Percentiles rank a stretch among this genome's conserved stretches.
Conservation (phyloP, 2,329 filamentous ascomycete species). For the Sporothrix mexicana region DNA sequence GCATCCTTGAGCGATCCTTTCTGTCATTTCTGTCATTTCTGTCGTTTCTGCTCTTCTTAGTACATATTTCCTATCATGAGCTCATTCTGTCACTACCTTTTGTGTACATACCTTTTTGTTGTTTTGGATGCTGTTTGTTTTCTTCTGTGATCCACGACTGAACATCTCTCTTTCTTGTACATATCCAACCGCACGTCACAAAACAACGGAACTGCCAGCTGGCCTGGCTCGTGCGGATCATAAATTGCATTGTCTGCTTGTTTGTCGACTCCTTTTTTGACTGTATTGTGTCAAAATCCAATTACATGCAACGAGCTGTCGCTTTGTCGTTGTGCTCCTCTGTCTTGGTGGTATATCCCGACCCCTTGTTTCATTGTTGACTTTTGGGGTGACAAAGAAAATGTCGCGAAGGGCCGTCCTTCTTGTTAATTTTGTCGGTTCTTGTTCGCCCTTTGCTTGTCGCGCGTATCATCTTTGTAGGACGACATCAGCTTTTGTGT, state of each 20-base stretch:
- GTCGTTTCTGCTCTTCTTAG: background rate
- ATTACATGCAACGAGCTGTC: background rate
- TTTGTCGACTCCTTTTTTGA: background rate
- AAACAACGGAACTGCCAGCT: background rate
- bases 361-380: background rate
- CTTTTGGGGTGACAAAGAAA: background rate
- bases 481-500: too few species aligned
- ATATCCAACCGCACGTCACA: background rate
- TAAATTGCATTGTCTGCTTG: background rate
- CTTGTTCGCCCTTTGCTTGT: background rate
- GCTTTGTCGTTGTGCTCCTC: background rate
- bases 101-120: background rate
- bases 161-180: constrained; percentile 1
- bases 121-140: background rate
- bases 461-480: too few species aligned
- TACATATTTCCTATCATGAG: background rate
- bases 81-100: background rate
- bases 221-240: background rate
- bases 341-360: background rate
- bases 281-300: too few species aligned
- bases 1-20: background rate
- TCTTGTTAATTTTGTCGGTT: background rate
- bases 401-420: background rate
- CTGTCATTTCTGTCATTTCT: background rate
- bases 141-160: background rate